phyloP scores from a whole-genome alignment of 805 yeast genomes.

The Cyberlindnera maritima region DNA sequence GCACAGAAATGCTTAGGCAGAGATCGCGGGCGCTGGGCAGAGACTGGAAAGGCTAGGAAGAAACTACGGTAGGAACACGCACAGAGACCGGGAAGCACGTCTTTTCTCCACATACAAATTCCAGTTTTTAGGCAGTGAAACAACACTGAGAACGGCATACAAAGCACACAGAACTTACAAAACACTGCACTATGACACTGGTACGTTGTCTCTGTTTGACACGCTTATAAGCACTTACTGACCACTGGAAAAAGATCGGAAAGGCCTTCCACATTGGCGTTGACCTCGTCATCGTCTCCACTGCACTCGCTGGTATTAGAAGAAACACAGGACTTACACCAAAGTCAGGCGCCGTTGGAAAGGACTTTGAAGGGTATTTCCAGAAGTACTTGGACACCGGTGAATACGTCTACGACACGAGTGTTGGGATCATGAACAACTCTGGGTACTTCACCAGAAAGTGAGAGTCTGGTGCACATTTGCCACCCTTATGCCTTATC shows the following conservation, averaged over 20 bases:
- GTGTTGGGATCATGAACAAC: conserved; percentile 65
- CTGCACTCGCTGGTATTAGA: conserved; percentile 69
- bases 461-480: conserved; percentile 25
- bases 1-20: conserved; percentile 1
- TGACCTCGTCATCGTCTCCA: conserved; percentile 62
- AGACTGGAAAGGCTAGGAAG: no score
- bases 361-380: conserved; percentile 49
- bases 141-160: no score
- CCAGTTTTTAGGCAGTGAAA: no score
- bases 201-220: no score
- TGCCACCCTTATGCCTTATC: no score
- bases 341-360: conserved; percentile 44
- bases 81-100: no score
- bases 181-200: neutral
- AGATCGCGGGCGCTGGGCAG: neutral
- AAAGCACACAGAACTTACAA: no score
- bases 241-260: conserved; percentile 47
- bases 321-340: conserved; percentile 69
- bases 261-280: conserved; percentile 55
- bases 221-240: neutral
- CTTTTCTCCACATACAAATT: no score
- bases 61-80: no score
- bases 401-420: conserved; percentile 75
- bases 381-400: conserved; percentile 76
- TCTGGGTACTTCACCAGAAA: conserved; percentile 72